phyloP scores from a whole-genome alignment of 2,329 filamentous ascomycete species.

The Metarhizium album region DNA sequence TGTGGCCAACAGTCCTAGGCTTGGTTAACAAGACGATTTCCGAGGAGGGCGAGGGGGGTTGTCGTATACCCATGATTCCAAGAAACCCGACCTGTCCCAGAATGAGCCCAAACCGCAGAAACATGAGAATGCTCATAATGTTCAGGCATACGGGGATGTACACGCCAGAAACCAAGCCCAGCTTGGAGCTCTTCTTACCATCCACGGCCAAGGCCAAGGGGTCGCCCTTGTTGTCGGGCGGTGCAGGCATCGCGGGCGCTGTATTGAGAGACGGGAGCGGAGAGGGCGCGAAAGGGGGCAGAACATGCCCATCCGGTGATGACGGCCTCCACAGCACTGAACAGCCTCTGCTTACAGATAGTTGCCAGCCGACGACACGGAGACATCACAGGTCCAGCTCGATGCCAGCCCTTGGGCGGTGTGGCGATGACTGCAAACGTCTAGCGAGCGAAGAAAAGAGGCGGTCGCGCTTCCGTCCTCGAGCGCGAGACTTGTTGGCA shows the following conservation, averaged over 20 bases:
- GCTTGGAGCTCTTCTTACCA: conserved; percentile 42
- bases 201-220: conserved; percentile 20
- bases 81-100: conserved; percentile 69
- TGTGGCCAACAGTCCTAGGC: conserved; percentile 54
- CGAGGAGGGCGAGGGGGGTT: conserved; percentile 11
- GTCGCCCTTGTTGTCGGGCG: conserved; percentile 8
- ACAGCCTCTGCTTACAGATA: neutral
- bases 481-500: no score
- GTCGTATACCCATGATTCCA: conserved; percentile 59
- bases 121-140: conserved; percentile 86
- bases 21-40: conserved; percentile 1
- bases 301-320: neutral
- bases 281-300: neutral
- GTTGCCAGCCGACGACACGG: neutral
- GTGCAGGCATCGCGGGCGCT: conserved; percentile 6
- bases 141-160: conserved; percentile 86
- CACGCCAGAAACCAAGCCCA: conserved; percentile 68
- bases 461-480: neutral
- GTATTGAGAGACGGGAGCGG: neutral
- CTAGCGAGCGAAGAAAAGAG: neutral
- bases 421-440: neutral
- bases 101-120: conserved; percentile 77
- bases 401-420: neutral
- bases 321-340: neutral
- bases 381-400: neutral